These are phyloP conservation scores for Carpinus fangiana DNA, from an alignment of 306 rosid species.

Conservation along the genomic window DNA sequence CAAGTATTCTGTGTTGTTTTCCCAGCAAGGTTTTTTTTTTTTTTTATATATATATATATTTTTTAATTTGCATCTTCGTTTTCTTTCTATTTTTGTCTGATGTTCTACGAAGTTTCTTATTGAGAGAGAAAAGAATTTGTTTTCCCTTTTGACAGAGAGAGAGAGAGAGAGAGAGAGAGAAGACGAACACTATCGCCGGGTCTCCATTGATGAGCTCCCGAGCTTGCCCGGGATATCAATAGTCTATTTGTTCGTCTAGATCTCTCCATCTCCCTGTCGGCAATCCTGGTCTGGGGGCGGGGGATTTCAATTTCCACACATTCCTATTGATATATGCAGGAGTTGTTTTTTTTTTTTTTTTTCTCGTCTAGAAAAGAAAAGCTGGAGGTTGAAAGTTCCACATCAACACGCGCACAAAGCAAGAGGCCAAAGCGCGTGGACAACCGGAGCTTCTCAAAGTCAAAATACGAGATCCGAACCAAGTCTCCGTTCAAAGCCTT, in stretches of 20 bases:
- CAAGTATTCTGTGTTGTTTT: not conserved
- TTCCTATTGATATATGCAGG: not conserved
- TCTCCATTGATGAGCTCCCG: constrained; percentile 51
- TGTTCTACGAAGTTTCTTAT: constrained; percentile 29
- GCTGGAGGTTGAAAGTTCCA: constrained; percentile 13
- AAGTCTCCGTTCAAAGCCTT: constrained; percentile 35
- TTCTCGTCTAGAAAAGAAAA: constrained; percentile 9
- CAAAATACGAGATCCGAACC: constrained; percentile 57
- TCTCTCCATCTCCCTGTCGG: not conserved
- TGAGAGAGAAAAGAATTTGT: constrained; percentile 6
- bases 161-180: constrained; percentile 27
- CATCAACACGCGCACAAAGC: not conserved
- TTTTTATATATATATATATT: no score
- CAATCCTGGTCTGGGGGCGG: not conserved
- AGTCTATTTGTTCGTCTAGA: not conserved
- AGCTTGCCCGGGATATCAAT: constrained; percentile 59
- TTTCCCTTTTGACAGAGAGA: constrained; percentile 4
- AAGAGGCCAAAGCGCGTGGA: constrained; percentile 45
- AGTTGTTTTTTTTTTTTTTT: not conserved
- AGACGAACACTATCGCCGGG: constrained; percentile 6
- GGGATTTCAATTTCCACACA: not conserved
- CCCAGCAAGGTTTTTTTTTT: not conserved
- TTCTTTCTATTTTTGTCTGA: not conserved
- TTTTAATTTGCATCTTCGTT: not conserved
- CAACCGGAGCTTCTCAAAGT: constrained; percentile 13